Base-by-base conservation (phyloP, 495 filamentous ascomycete species). In the Aspergillus affinis region DNA sequence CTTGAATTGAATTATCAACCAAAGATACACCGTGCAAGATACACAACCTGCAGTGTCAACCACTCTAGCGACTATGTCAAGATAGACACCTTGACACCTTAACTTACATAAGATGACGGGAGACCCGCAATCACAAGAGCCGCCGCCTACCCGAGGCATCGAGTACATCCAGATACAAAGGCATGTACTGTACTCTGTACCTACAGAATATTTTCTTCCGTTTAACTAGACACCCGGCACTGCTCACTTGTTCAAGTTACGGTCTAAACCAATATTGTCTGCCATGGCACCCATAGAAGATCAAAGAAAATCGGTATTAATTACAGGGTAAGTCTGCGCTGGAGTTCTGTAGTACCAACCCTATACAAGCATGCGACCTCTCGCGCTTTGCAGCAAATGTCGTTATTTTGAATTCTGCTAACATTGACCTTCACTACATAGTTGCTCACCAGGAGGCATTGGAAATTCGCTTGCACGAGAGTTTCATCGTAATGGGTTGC, bases 361-460 rank as follows among this genome's bases (percentile, higher is more conserved):
- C 54, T 23, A 10, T 7, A 5, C 20, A 48, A 15, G 12, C 36
- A 12, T 13, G 36, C 45, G 9, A 55, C n/a, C 4, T 56, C 10
- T 18, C 12, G 20, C 32, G 9, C 6, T 51, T n/a, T 48, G 2
- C 0, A 21, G 41, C 36, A 20, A 18, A 18, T 44, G 20, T 19
- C 20, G 47, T 29, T 18, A 23, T 3, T 9, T 30, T 29, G 12
- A 29, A 49, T 49, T 0, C 21, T 47, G 36, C 23, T 56, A 12
- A 18, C 4, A 5, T 23, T 54, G 36, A 32, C 45, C 27, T 60
- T 5, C 49, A 61, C 19, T 8, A 44, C 29, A 26, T 53, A 84
- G 82, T 29, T 84, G 82, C 63, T 78, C 75, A 21, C 80, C 81
- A 18, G 82, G 82, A 18, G 84, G 84, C 29, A 87, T 87, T 54